Percentiles rank a stretch among this genome's conserved stretches.
Conservation (phyloP, 2,329 filamentous ascomycete genomes). For the Cladosporium phlei region DNA sequence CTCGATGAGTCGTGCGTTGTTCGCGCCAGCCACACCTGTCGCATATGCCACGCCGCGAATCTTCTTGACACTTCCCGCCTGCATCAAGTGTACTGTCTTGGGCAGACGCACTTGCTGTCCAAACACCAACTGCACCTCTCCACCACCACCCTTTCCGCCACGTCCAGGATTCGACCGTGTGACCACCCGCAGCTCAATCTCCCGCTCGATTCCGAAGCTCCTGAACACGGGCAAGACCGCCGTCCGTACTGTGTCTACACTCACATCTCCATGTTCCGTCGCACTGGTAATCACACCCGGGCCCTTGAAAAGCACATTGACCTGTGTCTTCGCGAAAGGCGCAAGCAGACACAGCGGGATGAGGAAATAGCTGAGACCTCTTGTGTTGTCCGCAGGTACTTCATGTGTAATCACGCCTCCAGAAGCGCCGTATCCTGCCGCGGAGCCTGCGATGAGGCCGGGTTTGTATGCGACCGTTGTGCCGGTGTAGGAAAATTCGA, state of each 20-base stretch:
- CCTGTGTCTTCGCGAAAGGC: constrained; percentile 84
- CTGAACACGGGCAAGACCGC: constrained; percentile 86
- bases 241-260: constrained; percentile 87
- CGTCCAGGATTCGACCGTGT: constrained; percentile 72
- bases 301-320: constrained; percentile 86
- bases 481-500: constrained; percentile 95
- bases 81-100: constrained; percentile 86
- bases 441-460: constrained; percentile 82
- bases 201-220: constrained; percentile 81
- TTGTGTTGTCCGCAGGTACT: constrained; percentile 68
- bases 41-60: constrained; percentile 92
- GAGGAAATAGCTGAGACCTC: constrained; percentile 88
- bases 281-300: constrained; percentile 88
- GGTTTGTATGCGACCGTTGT: constrained; percentile 90
- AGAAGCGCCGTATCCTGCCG: constrained; percentile 67
- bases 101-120: constrained; percentile 89
- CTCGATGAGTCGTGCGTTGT: constrained; percentile 94
- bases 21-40: constrained; percentile 83
- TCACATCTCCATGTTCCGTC: constrained; percentile 79
- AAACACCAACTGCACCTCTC: constrained; percentile 89
- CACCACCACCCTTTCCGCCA: constrained; percentile 74
- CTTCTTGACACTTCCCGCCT: constrained; percentile 76
- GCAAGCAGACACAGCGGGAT: constrained; percentile 83
- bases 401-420: constrained; percentile 75
- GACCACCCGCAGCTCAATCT: constrained; percentile 79